These are phyloP conservation scores for Sporobolomyces pararoseus DNA, from an alignment of 768 basidiomycete species.

Conservation along the genomic window DNA sequence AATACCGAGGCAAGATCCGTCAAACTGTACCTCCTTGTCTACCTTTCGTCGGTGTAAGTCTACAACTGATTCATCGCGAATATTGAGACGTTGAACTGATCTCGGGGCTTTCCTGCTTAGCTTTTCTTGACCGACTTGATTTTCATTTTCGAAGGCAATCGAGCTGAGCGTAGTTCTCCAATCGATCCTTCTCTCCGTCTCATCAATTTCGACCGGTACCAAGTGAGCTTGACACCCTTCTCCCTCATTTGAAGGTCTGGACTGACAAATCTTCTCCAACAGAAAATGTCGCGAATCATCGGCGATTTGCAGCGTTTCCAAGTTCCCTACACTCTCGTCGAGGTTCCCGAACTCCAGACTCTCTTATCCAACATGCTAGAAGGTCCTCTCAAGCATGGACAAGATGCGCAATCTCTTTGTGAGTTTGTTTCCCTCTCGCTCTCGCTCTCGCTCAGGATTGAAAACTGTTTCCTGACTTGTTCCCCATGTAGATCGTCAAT, in stretches of 20 bases:
- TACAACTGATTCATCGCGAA: too few relatives aligned
- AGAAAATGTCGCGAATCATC: conserved; percentile 47
- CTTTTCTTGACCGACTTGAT: conserved; percentile 87
- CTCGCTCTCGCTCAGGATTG: too few relatives aligned
- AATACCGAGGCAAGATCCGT: conserved; percentile 81
- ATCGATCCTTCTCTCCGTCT: conserved; percentile 69
- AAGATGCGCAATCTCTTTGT: conserved; percentile 35
- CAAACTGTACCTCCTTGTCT: conserved; percentile 88
- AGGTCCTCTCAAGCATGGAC: conserved; percentile 19
- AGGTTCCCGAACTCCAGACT: conserved; percentile 81
- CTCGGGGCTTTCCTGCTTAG: conserved; percentile 22
- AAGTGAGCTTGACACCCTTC: conserved; percentile 54
- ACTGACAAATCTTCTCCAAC: not conserved
- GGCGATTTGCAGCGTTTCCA: conserved; percentile 88
- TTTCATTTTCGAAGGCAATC: conserved; percentile 84
- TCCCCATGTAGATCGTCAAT: conserved; percentile 29
- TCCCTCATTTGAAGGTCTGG: conserved; percentile 62
- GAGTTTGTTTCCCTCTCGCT: not conserved
- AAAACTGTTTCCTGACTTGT: not conserved
- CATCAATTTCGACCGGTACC: conserved; percentile 95
- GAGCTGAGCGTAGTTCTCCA: conserved; percentile 75
- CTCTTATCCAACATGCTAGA: conserved; percentile 55
- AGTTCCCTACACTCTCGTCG: conserved; percentile 75
- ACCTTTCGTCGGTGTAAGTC: conserved; percentile 76
- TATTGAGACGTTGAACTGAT: too few relatives aligned